A percentile compares a stretch with the other conserved stretches of the same genome.
phyloP scores from a whole-genome alignment of 768 basidiomycete species.

The Psilocybe tampanensis region DNA sequence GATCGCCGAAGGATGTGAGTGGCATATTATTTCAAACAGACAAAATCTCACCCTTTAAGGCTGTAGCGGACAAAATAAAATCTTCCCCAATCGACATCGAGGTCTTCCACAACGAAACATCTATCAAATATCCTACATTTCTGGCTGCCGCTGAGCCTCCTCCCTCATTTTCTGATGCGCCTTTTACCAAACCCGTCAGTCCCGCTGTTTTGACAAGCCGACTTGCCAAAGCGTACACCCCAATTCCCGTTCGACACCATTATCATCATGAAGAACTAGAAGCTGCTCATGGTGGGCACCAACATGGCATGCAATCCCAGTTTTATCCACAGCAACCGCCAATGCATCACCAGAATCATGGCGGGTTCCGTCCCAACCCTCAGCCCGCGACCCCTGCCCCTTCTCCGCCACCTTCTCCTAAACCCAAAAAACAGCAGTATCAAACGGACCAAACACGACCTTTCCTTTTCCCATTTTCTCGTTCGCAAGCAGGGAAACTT shows the following conservation, averaged over 20 bases:
- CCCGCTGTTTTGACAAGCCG: conserved; percentile 53
- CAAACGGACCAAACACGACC: conserved; percentile 95
- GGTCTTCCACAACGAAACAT: conserved; percentile 85
- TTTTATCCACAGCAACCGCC: conserved; percentile 34
- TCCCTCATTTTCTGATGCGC: conserved; percentile 34
- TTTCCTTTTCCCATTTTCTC: conserved; percentile 94
- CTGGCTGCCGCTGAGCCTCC: conserved; percentile 54
- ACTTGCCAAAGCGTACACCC: conserved; percentile 88
- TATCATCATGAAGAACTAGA: conserved; percentile 86
- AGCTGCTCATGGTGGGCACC: conserved; percentile 41
- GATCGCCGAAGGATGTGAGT: conserved; percentile 44
- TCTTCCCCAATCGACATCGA: conserved; percentile 91
- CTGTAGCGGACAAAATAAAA: conserved; percentile 71
- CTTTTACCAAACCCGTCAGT: conserved; percentile 33
- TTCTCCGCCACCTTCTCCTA: conserved; percentile 79
- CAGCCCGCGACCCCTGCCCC: conserved; percentile 91
- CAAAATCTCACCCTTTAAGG: neutral
- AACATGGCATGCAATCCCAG: conserved; percentile 34
- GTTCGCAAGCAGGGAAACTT: conserved; percentile 55
- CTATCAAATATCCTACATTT: conserved; percentile 97
- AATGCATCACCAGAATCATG: conserved; percentile 13
- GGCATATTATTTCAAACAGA: neutral
- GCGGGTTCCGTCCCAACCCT: conserved; percentile 44
- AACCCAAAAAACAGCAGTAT: conserved; percentile 98
- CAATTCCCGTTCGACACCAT: conserved; percentile 92